These are phyloP conservation scores for Suillus occidentalis DNA, from an alignment of 768 basidiomycete genomes.

Conservation along the genomic window DNA sequence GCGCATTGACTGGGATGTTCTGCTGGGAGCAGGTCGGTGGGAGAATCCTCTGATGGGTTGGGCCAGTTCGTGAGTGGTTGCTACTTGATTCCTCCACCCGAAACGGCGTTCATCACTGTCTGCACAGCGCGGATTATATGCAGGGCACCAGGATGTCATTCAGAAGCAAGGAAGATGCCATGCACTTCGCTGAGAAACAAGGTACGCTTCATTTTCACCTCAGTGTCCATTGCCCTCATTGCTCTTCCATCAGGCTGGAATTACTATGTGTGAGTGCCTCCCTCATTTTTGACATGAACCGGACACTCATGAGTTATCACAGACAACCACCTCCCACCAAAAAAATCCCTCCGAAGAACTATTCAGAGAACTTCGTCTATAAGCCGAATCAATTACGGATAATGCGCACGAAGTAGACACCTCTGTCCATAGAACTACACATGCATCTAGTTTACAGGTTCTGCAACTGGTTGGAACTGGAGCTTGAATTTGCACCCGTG, in stretches of 20 bases:
- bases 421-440: conserved; percentile 4
- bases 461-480: not conserved
- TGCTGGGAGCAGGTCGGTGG: conserved; percentile 92
- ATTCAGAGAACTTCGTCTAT: conserved; percentile 90
- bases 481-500: not conserved
- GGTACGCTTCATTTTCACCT: conserved; percentile 44
- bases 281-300: not conserved
- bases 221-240: conserved; percentile 5
- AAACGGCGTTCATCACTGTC: conserved; percentile 10
- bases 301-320: conserved; percentile 16
- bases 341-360: conserved; percentile 82
- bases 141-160: conserved; percentile 86
- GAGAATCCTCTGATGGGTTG: conserved; percentile 98
- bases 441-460: not conserved
- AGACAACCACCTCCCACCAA: conserved; percentile 62
- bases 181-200: conserved; percentile 97
- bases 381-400: conserved; percentile 77
- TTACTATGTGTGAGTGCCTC: conserved; percentile 74
- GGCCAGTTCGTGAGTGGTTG: conserved; percentile 81
- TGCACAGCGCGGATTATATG: conserved; percentile 86
- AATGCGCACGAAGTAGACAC: conserved; percentile 83
- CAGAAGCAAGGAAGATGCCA: conserved; percentile 83
- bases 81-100: not conserved
- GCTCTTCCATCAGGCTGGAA: conserved; percentile 71
- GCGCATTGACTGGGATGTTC: conserved; percentile 92